Percentiles rank a stretch among this genome's conserved stretches.
phyloP scores from a whole-genome alignment of 768 basidiomycete genomes.

The Asterophora parasitica region DNA sequence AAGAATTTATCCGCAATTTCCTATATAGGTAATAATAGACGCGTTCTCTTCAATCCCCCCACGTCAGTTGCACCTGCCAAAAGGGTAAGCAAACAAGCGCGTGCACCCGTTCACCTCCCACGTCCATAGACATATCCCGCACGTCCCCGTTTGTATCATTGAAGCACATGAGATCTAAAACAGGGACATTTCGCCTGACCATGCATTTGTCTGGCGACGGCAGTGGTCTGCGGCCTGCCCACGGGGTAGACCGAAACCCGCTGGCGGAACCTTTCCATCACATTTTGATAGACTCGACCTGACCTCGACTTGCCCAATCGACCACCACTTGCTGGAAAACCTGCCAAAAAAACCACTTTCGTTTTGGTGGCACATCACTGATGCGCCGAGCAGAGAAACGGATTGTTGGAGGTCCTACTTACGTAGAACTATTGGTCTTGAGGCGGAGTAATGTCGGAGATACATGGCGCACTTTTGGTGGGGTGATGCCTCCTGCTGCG shows the following conservation, averaged over 20 bases:
- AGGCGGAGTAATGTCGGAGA: conserved; percentile 17
- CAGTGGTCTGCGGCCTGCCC: background rate
- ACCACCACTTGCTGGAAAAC: background rate
- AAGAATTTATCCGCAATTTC: background rate
- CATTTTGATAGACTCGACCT: background rate
- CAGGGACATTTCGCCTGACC: background rate
- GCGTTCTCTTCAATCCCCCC: background rate
- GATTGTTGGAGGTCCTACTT: background rate
- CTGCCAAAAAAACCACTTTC: conserved; percentile 3
- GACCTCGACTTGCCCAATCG: background rate
- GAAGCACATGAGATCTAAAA: background rate
- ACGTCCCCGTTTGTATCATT: too few species aligned
- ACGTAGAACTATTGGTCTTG: background rate
- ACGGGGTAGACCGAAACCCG: conserved; percentile 1
- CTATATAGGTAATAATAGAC: background rate
- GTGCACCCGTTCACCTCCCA: too few species aligned
- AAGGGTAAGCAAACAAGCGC: background rate
- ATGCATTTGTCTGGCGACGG: background rate
- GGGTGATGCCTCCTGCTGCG: conserved; percentile 1
- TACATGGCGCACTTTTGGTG: conserved; percentile 13
- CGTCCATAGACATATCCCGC: too few species aligned
- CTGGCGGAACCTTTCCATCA: background rate
- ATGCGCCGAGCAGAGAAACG: conserved; percentile 2
- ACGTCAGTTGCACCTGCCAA: background rate
- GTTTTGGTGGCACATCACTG: background rate